Base-by-base conservation (phyloP, 2,329 filamentous ascomycete species). In the Hirsutella rhossiliensis region DNA sequence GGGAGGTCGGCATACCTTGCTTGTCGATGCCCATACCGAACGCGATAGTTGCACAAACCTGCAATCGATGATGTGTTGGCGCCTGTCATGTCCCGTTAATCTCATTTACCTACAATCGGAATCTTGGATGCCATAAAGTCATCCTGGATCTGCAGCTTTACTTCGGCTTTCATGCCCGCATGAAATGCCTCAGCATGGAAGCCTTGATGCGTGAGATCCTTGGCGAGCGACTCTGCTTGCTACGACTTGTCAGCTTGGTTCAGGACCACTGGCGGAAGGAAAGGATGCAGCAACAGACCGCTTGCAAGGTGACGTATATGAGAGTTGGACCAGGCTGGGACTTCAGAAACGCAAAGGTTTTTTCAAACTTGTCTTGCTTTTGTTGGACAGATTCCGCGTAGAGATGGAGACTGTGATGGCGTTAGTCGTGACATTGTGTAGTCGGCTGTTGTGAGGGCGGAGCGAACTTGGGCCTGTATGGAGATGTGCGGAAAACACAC, bases 11-110 rank as follows among this genome's bases (percentile, higher is more conserved):
- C 51, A 15, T 47, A 56, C 55, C 55, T 40, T 56, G 47, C 47
- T 78, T 78, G 52, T 78, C 74, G 17, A 78, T 76, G 0, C 75
- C 75, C 74, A 78, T 78, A 1, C 74, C 74, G 42, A 78, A 78
- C 1, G 75, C 75, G 36, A 77, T 76, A 0, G 74, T 78, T 3
- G 73, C 72, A n/a, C 53, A 41, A 19, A 41, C 18, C 40, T 41
- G 28, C n/a, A 41, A 9, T 13, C 29, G 17, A 20, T 11, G 17
- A 20, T 11, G 11, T 31, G 27, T 41, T 41, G 28, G 40, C 28
- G 28, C 17, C 29, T 41, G 29, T 19, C 40, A 41, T 23, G n/a
- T 32, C 28, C 36, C 4, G 23, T 20, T 31, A n/a, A 15, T 31
- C 3, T 32, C 5, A 20, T 32, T 20, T 5, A 20, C 40, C 41